Conservation (phyloP, 169 alveolate species). For the Cyclospora cayetanensis region DNA sequence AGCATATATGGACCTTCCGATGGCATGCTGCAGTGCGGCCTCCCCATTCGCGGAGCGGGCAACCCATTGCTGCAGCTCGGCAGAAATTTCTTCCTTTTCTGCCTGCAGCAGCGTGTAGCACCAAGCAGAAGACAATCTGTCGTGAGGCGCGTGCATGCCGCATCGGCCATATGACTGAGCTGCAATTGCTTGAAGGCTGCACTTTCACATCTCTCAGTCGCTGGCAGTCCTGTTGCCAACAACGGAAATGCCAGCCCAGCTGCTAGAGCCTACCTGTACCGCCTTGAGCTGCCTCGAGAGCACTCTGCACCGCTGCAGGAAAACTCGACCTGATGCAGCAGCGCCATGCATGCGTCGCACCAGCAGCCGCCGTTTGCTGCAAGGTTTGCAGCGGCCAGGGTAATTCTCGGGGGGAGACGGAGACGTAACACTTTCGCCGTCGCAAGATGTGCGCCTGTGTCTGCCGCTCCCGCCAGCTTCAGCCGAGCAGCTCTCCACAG, state of each 20-base stretch:
- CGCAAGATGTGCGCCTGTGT: no score
- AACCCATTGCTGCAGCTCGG: conserved; percentile 50
- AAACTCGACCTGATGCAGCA: conserved; percentile 24
- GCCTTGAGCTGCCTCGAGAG: background rate
- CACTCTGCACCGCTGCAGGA: conserved; percentile 22
- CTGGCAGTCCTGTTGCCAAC: no score
- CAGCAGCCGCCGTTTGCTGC: background rate
- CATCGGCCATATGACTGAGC: no score
- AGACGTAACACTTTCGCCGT: no score
- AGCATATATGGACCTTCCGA: background rate
- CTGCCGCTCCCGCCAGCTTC: no score
- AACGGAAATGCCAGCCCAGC: background rate
- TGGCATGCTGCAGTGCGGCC: conserved; percentile 27
- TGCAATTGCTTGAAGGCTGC: no score
- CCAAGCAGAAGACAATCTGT: conserved; percentile 29
- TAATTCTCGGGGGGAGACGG: no score
- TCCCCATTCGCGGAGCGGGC: background rate
- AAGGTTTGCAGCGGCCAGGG: background rate
- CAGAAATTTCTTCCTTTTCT: conserved; percentile 41
- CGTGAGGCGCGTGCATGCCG: no score
- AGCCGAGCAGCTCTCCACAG: no score
- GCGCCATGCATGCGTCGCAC: background rate
- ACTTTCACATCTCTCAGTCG: no score
- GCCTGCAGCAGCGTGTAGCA: conserved; percentile 62
- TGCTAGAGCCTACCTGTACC: conserved; percentile 21